Conservation (phyloP, 345 rosid species). For the Acer negundo region DNA sequence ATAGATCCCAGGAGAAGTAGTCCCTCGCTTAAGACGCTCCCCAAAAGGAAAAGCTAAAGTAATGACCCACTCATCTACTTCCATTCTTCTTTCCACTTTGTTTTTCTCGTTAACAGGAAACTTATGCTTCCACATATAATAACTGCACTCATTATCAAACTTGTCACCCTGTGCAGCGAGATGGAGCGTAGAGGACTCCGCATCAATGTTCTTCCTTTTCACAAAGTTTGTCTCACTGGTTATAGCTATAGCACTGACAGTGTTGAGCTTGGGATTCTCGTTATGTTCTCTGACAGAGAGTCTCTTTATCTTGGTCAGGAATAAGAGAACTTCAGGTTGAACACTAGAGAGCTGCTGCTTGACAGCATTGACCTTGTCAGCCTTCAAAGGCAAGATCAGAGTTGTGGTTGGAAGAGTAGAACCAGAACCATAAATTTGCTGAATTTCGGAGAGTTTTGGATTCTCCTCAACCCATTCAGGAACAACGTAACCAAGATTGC, state of each 20-base stretch:
- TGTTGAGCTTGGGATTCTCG: slow-evolving; percentile 39
- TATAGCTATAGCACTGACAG: slow-evolving; percentile 54
- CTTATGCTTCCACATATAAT: slow-evolving; percentile 74
- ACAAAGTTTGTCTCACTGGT: slow-evolving; percentile 48
- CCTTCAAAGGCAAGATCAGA: slow-evolving; percentile 61
- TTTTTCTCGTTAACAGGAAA: slow-evolving; percentile 59
- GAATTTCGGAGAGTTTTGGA: slow-evolving; percentile 48
- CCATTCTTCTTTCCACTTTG: slow-evolving; percentile 64
- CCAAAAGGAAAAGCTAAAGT: slow-evolving; percentile 72
- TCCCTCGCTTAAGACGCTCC: slow-evolving; percentile 55
- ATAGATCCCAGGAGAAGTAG: slow-evolving; percentile 58
- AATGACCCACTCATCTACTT: slow-evolving; percentile 61
- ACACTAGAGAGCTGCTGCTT: slow-evolving; percentile 66
- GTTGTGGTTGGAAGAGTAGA: slow-evolving; percentile 56
- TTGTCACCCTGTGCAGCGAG: slow-evolving; percentile 42
- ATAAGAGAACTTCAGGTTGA: slow-evolving; percentile 69
- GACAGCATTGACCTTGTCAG: slow-evolving; percentile 63
- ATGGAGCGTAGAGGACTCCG: slow-evolving; percentile 61
- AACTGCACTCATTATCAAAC: slow-evolving; percentile 44
- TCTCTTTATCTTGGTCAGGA: slow-evolving; percentile 61
- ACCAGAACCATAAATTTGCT: slow-evolving; percentile 47
- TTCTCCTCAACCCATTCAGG: slow-evolving; percentile 79
- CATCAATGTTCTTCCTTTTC: slow-evolving; percentile 70
- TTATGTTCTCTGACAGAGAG: slow-evolving; percentile 67
- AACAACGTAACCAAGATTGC: slow-evolving; percentile 68